Base-by-base conservation (phyloP, 2,329 filamentous ascomycete genomes). In the Paecilomyces niveus region DNA sequence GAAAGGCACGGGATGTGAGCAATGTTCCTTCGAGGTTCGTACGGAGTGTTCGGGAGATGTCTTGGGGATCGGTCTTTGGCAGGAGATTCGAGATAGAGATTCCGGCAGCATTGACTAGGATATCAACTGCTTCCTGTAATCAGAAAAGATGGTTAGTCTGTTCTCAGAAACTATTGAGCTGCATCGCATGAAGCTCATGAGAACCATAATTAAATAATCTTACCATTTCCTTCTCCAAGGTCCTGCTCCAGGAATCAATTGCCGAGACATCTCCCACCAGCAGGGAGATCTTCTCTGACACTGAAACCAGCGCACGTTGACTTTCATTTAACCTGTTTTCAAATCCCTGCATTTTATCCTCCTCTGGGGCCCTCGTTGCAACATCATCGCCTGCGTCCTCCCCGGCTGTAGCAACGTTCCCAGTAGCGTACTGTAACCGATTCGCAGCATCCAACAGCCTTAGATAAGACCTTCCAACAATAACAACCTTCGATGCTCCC, bases 31-130 rank as follows among this genome's bases (percentile, higher is more conserved):
- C 72, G 13, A 96, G 80, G 70, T 96, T 96, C 45, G 85, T 89
- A 55, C 83, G 76, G 4, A 96, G 67, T 6, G 91, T 78, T 1
- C 77, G 64, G 1, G 83, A 76, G 22, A 91, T 78, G 2, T 81
- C 76, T 0, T 75, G 70, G 0, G 81, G 68, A 0, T 73, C 66
- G 1, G 83, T 85, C 9, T 80, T 77, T 52, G 84, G 75, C n/a
- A 94, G 80, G 0, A 90, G 77, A 0, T 80, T 83, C 11, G 80
- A 81, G 64, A 91, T 85, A 0, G 87, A 80, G 22, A 92, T 78
- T 9, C 91, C 92, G 0, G 91, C 91, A 26, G 89, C 89, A 68
- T 96, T 95, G 62, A 96, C 81, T 1, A 96, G 81, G 31, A 93
- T 78, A 66, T 83, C 77, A 13, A 81, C 72, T 50, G 70, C 56